Conservation (phyloP, 2,329 filamentous ascomycete genomes). For the Sporothrix dimorphospora region DNA sequence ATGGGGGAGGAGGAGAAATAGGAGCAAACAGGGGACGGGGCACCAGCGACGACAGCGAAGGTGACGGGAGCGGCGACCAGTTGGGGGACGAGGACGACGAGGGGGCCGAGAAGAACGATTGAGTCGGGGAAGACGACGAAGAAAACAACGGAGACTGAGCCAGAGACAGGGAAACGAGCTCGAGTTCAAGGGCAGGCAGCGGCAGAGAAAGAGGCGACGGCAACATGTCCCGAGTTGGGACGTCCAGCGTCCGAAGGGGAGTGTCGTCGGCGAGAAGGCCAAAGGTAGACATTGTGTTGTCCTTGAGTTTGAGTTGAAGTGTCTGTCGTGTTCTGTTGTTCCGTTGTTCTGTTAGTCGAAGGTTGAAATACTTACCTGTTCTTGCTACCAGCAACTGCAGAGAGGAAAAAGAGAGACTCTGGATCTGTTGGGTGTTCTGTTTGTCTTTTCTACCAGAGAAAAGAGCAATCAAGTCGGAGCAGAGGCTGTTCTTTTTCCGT, state of each 20-base stretch:
- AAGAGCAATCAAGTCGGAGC: neutral
- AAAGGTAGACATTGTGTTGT: neutral
- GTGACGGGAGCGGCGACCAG: conserved; percentile 7
- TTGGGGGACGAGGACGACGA: no score
- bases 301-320: neutral
- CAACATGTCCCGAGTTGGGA: neutral
- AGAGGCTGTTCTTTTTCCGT: neutral
- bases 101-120: neutral
- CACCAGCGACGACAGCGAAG: neutral
- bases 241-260: neutral
- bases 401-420: neutral
- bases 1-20: no score
- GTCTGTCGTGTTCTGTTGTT: neutral
- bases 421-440: neutral
- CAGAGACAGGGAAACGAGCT: neutral
- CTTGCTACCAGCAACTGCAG: conserved; percentile 13
- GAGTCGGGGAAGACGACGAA: neutral
- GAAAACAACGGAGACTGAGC: neutral
- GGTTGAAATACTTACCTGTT: neutral
- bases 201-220: neutral
- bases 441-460: conserved; percentile 9
- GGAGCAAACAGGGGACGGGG: neutral
- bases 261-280: neutral
- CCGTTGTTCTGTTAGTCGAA: neutral
- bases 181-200: neutral